These are phyloP conservation scores for Penicillium tannophilum DNA, from an alignment of 495 filamentous ascomycete species.

Conservation along the genomic window DNA sequence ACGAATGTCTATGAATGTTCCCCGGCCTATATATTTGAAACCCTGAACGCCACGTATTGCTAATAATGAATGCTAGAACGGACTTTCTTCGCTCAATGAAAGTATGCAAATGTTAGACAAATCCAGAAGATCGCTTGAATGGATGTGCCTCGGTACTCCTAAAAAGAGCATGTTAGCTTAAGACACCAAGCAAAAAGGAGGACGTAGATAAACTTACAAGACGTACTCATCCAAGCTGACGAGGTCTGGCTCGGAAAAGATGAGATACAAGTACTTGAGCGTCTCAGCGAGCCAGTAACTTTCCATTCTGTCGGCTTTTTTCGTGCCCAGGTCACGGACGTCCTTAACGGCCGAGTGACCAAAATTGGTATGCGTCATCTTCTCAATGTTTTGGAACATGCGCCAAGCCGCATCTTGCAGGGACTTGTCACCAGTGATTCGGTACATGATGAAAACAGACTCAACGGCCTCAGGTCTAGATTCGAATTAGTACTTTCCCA, in stretches of 20 bases:
- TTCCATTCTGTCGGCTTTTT: slow-evolving; percentile 53
- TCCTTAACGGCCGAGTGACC: slow-evolving; percentile 62
- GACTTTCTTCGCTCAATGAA: not conserved
- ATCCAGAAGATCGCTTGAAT: slow-evolving; percentile 51
- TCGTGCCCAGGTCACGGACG: slow-evolving; percentile 45
- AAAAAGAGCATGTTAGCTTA: slow-evolving; percentile 5
- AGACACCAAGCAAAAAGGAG: not conserved
- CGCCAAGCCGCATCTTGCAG: slow-evolving; percentile 71
- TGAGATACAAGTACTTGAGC: slow-evolving; percentile 90
- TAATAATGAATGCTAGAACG: not conserved
- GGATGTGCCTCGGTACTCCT: slow-evolving; percentile 80
- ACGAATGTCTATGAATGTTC: not conserved
- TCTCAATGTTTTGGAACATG: slow-evolving; percentile 70
- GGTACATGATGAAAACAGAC: slow-evolving; percentile 73
- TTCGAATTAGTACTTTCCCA: not conserved
- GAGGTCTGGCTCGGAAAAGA: slow-evolving; percentile 72
- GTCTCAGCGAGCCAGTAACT: slow-evolving; percentile 74
- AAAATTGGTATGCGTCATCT: slow-evolving; percentile 58
- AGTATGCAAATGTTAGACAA: not conserved
- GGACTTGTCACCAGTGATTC: slow-evolving; percentile 70
- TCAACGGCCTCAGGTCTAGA: slow-evolving; percentile 68
- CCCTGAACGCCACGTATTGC: not conserved
- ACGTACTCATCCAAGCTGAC: slow-evolving; percentile 73
- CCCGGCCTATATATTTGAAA: not conserved
- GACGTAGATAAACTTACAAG: slow-evolving; percentile 40